Percentiles rank a stretch among this genome's conserved stretches.
Evolutionary conservation across 306 rosid species (phyloP).

Genomic region (Senna tora): DNA sequence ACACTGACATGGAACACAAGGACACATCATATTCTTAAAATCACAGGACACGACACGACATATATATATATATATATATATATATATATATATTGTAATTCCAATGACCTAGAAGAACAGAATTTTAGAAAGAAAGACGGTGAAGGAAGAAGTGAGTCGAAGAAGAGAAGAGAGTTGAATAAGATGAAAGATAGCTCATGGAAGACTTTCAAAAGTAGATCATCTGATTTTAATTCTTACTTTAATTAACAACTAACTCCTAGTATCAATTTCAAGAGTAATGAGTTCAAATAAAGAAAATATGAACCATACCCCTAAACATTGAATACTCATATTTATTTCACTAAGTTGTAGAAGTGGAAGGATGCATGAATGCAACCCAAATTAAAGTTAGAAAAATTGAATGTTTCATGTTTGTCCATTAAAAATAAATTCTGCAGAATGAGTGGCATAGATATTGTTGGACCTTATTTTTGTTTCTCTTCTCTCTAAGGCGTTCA

Average conservation of each 20-base stretch:
- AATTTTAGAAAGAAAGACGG: no score
- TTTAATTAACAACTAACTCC: not conserved
- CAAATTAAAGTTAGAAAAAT: not conserved
- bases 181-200: not conserved
- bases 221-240: not conserved
- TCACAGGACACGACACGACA: no score
- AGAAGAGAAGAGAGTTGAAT: no score
- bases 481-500: constrained; percentile 82
- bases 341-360: not conserved
- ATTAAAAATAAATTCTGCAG: not conserved
- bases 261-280: constrained; percentile 16
- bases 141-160: no score
- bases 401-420: constrained; percentile 15
- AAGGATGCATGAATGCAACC: constrained; percentile 23
- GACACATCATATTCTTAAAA: no score
- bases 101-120: no score
- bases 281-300: constrained; percentile 35
- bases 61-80: no score
- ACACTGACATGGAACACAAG: no score
- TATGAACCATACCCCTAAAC: constrained; percentile 17
- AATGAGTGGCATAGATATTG: constrained; percentile 11
- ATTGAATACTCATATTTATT: constrained; percentile 20
- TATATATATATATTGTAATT: no score
- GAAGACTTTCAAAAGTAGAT: not conserved
- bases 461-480: constrained; percentile 75